Base-by-base conservation (phyloP, 1,139 yeast species). In the Suhomyces wounanorum region DNA sequence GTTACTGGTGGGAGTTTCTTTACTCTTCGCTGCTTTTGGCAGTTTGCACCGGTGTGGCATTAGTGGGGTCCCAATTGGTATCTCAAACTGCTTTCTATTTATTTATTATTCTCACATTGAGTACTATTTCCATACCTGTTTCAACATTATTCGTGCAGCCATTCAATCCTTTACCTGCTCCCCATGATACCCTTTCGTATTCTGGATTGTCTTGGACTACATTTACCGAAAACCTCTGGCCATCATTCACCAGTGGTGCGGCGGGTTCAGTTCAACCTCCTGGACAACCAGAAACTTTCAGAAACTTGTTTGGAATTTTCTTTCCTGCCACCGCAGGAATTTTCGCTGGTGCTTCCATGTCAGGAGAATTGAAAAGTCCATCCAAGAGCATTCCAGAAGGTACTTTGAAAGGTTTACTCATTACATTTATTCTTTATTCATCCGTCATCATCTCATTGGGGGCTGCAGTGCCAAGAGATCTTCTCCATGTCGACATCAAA, bases 321-420 rank as follows among this genome's bases (percentile, higher is more conserved):
- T 94, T 94, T 73, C 98, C 99, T 13, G 97, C 99, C 0, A 92
- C 98, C 0, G 96, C 98, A 2, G 99, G 99, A 53, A 92, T 94
- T 40, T 87, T 92, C 67, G 98, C 99, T 1, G 99, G 99, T n/a
- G 97, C 98, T 1, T 88, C 96, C 14, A 94, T 94, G 98, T 90
- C 97, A 43, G 98, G 99, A n/a, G 97, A 91, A 59, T 75, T 94
- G 54, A 74, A 81, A 53, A 84, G 79, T 52, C 99, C 99, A 0
- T 89, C 97, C 0, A 84, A 81, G 59, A 84, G 96, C 1, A 94
- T 94, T 49, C 98, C 99, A 0, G 77, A 79, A 54, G 99, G 99
- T 8, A 94, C 99, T 0, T 68, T 94, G 26, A 81, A 84, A 73
- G 98, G 98, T 0, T 72, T 94, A 8, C 56, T 84, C 2, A 71